phyloP scores from a whole-genome alignment of 140 eudicot species.

The Cichorium intybus region DNA sequence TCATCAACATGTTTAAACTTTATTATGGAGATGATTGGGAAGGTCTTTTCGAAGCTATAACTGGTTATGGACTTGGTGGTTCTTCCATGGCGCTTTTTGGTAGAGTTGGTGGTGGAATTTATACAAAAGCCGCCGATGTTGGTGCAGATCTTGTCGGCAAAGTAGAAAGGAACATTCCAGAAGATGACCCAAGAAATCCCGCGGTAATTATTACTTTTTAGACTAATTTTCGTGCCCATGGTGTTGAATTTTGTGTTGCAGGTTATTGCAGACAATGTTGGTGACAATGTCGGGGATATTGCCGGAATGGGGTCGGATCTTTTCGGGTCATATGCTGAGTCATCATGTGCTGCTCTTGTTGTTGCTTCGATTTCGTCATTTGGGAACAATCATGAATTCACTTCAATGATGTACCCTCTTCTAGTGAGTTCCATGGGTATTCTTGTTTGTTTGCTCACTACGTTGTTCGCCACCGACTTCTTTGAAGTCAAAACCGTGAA shows the following conservation, averaged over 20 bases:
- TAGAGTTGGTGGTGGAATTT: constrained; percentile 55
- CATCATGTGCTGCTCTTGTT: constrained; percentile 74
- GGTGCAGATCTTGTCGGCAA: constrained; percentile 83
- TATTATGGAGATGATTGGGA: constrained; percentile 84
- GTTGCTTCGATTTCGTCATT: constrained; percentile 71
- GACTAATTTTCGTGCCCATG: neutral
- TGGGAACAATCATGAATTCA: constrained; percentile 59
- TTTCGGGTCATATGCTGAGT: constrained; percentile 70
- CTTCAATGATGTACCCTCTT: constrained; percentile 67
- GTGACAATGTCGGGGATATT: constrained; percentile 77
- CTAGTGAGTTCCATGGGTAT: constrained; percentile 60
- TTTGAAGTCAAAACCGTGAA: constrained; percentile 58
- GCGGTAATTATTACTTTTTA: constrained; percentile 43
- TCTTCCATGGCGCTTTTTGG: constrained; percentile 62
- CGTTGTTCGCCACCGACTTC: constrained; percentile 70
- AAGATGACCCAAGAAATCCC: constrained; percentile 79
- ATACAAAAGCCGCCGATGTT: constrained; percentile 72
- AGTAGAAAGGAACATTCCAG: constrained; percentile 74
- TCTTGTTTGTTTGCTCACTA: constrained; percentile 58
- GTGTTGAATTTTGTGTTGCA: constrained; percentile 1
- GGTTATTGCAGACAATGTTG: constrained; percentile 78
- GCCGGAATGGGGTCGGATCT: constrained; percentile 85
- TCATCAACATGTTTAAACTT: constrained; percentile 58
- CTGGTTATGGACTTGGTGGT: constrained; percentile 83
- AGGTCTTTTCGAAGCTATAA: constrained; percentile 71